Conservation (phyloP, 2,329 filamentous ascomycete genomes). For the Fusarium hainanense region DNA sequence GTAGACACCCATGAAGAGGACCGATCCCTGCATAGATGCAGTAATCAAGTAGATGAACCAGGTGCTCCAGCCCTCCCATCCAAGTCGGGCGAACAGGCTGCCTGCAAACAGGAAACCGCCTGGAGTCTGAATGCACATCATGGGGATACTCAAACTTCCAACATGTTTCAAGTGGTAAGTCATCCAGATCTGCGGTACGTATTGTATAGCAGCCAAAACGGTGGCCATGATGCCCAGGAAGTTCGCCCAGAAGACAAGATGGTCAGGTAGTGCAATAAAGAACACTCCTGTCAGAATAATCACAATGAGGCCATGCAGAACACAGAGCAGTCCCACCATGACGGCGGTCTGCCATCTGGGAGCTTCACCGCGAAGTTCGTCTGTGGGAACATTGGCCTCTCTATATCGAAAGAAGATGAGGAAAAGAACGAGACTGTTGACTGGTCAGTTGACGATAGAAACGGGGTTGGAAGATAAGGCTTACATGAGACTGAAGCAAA, state of each 20-base stretch:
- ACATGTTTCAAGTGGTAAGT: slow-evolving; percentile 88
- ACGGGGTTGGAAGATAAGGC: slow-evolving; percentile 47
- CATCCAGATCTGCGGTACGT: slow-evolving; percentile 93
- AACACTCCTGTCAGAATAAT: slow-evolving; percentile 77
- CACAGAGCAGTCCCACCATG: slow-evolving; percentile 75
- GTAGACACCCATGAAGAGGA: slow-evolving; percentile 83
- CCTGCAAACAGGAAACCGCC: slow-evolving; percentile 90
- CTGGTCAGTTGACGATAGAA: slow-evolving; percentile 39
- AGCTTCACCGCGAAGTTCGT: slow-evolving; percentile 61
- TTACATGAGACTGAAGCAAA: slow-evolving; percentile 92
- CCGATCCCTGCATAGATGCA: slow-evolving; percentile 82
- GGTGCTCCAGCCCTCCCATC: slow-evolving; percentile 88
- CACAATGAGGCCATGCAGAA: slow-evolving; percentile 79
- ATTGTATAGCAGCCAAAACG: slow-evolving; percentile 85
- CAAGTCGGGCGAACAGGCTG: slow-evolving; percentile 83
- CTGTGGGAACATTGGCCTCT: slow-evolving; percentile 61
- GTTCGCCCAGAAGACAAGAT: slow-evolving; percentile 84
- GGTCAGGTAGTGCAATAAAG: slow-evolving; percentile 68
- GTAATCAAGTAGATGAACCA: slow-evolving; percentile 94
- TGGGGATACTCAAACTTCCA: slow-evolving; percentile 91
- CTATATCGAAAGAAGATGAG: slow-evolving; percentile 88
- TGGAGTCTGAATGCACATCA: slow-evolving; percentile 98
- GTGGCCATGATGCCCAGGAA: slow-evolving; percentile 83
- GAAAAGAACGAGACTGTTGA: slow-evolving; percentile 84
- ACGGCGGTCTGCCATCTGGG: slow-evolving; percentile 84